Evolutionary conservation across 495 filamentous ascomycete genomes (phyloP), one percentile per base, ranked within the genome.

Genomic region (Articulospora tetracladia): DNA sequence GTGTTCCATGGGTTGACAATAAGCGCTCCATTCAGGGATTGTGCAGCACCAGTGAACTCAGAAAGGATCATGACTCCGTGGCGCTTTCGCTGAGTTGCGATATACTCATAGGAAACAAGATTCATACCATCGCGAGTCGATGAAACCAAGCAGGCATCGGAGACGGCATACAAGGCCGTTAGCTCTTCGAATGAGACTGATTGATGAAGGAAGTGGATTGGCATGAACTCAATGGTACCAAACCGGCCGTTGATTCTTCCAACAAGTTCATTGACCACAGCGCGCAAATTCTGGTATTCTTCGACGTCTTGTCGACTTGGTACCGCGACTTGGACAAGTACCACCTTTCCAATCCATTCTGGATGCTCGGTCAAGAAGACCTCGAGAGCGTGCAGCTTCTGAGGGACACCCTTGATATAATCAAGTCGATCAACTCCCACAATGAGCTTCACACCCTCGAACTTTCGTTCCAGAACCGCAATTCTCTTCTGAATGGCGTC

Each of bases 61-160:
- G 92, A 96, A 11, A 98, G 81, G 23, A 96, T 89, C 79, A 98
- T 88, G 3, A 91, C 88, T 7, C 93, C 93, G 67, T 95, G 88
- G 11, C 86, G 82, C 62, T 92, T 80, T 60, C 87, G 77, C 68
- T 97, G 93, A 30, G 87, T 91, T 1, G 93, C 93, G 51, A 97
- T 92, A 73, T 97, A 98, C 72, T 98, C 93, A 74, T 92, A 97
- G 23, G 90, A 92, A 24, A 98, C 93, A 11, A 97, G 83, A 69
- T 98, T 98, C 93, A 98, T 97, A 59, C 93, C 93, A 68, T 97
- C 93, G n/a, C 93, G 82, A 1, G 89, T 95, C 0, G 92, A 96
- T 15, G 88, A 89, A 51, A 97, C 88, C 6, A 98, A 79, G 68
- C 93, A 98, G 46, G 89, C 88, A 70, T 97, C 93, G 12, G 90